These are phyloP conservation scores for Croton laevigatus DNA, from an alignment of 441 rosid species.

Conservation along the genomic window DNA sequence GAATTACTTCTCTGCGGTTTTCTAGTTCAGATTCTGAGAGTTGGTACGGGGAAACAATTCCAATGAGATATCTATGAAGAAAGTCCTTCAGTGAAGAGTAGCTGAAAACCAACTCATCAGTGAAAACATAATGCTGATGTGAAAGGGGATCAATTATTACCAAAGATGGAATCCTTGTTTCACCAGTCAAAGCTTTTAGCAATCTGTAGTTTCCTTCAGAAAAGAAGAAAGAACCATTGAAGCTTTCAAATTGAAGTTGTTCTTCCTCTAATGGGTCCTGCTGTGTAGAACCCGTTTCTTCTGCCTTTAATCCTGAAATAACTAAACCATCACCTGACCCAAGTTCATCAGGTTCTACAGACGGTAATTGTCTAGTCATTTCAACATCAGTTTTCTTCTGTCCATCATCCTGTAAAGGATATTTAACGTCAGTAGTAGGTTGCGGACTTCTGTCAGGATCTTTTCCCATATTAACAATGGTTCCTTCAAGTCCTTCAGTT, in stretches of 20 bases:
- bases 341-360: constrained; percentile 33
- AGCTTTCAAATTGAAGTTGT: constrained; percentile 37
- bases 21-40: constrained; percentile 47
- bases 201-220: constrained; percentile 73
- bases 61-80: constrained; percentile 58
- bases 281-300: constrained; percentile 31
- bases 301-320: constrained; percentile 30
- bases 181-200: constrained; percentile 67
- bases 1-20: constrained; percentile 44
- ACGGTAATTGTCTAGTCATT: constrained; percentile 28
- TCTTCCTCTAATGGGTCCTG: constrained; percentile 36
- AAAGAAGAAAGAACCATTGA: constrained; percentile 69
- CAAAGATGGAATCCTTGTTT: constrained; percentile 66
- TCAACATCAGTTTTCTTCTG: constrained; percentile 33
- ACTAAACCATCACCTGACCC: constrained; percentile 28
- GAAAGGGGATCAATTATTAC: constrained; percentile 65
- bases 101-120: constrained; percentile 38
- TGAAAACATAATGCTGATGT: constrained; percentile 67
- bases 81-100: constrained; percentile 47
- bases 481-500: constrained; percentile 33
- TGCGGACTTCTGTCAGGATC: constrained; percentile 31
- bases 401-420: constrained; percentile 34
- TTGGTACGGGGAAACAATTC: constrained; percentile 64
- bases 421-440: constrained; percentile 25
- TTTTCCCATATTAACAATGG: constrained; percentile 28